Conservation (phyloP, 2,329 filamentous ascomycete genomes). For the Aspergillus candidus region DNA sequence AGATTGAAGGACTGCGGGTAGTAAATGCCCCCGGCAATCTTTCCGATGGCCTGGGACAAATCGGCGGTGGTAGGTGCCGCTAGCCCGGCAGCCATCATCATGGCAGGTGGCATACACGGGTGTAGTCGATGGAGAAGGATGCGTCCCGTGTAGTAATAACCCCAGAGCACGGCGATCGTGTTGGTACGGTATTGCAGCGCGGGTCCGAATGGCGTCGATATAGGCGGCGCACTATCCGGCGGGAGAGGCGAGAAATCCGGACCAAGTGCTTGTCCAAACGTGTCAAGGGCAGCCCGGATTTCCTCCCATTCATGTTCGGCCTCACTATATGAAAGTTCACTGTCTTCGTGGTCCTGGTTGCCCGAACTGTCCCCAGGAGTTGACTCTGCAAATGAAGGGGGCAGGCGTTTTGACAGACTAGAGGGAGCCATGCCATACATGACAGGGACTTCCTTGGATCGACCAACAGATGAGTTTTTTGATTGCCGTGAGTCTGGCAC, state of each 20-base stretch:
- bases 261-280: constrained; percentile 55
- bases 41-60: constrained; percentile 69
- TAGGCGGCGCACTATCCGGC: constrained; percentile 57
- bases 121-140: constrained; percentile 79
- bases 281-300: constrained; percentile 37
- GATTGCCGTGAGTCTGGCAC: constrained; percentile 11
- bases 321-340: constrained; percentile 59
- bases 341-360: constrained; percentile 43
- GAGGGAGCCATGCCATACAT: constrained; percentile 47
- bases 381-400: constrained; percentile 50
- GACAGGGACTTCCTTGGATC: constrained; percentile 24
- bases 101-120: constrained; percentile 83
- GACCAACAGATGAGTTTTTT: constrained; percentile 6
- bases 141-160: constrained; percentile 76
- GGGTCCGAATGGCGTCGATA: constrained; percentile 70
- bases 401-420: constrained; percentile 37
- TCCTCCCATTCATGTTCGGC: constrained; percentile 71
- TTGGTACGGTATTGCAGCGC: constrained; percentile 78
- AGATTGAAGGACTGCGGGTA: constrained; percentile 36
- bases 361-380: constrained; percentile 21
- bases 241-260: constrained; percentile 70
- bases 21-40: constrained; percentile 67
- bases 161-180: constrained; percentile 81
- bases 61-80: constrained; percentile 64
- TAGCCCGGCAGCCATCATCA: constrained; percentile 78